phyloP scores from a whole-genome alignment of 139 green algal genomes.

The Chlorella sp. region DNA sequence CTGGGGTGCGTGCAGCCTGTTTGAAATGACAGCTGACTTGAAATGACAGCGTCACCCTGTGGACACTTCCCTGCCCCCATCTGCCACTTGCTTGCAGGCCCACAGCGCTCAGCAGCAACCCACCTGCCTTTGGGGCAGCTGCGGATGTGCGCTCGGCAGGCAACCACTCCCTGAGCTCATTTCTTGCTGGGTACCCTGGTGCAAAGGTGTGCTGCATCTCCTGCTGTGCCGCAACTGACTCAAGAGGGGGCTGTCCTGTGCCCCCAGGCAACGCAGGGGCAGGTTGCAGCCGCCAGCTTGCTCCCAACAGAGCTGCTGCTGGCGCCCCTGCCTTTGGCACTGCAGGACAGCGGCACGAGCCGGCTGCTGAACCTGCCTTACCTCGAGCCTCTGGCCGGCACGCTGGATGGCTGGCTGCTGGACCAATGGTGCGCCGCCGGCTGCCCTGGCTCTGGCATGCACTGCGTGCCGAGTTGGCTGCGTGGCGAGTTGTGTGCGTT shows the following conservation, averaged over 20 bases:
- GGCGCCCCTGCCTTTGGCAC: not conserved
- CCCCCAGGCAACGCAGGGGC: not conserved
- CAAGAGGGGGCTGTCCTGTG: too few relatives aligned
- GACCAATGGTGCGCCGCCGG: constrained; percentile 50
- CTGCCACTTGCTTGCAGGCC: not conserved
- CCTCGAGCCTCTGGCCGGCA: constrained; percentile 42
- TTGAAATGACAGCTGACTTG: too few relatives aligned
- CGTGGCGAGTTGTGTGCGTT: too few relatives aligned
- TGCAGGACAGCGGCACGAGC: constrained; percentile 20
- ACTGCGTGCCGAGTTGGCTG: too few relatives aligned
- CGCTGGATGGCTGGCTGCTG: constrained; percentile 75
- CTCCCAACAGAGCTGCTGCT: not conserved
- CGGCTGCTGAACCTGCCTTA: constrained; percentile 17
- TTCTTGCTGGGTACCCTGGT: constrained; percentile 29
- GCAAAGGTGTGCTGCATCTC: not conserved
- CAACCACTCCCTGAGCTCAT: constrained; percentile 16
- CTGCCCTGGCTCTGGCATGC: too few relatives aligned
- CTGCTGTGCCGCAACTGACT: too few relatives aligned
- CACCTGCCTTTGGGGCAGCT: not conserved
- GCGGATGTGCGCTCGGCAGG: not conserved
- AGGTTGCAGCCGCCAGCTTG: not conserved
- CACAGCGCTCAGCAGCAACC: constrained; percentile 22
- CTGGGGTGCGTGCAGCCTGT: too few relatives aligned
- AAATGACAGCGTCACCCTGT: too few relatives aligned
- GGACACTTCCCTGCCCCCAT: not conserved